Evolutionary conservation across 208 protist species (phyloP).

Genomic region (Crithidia expoeki): DNA sequence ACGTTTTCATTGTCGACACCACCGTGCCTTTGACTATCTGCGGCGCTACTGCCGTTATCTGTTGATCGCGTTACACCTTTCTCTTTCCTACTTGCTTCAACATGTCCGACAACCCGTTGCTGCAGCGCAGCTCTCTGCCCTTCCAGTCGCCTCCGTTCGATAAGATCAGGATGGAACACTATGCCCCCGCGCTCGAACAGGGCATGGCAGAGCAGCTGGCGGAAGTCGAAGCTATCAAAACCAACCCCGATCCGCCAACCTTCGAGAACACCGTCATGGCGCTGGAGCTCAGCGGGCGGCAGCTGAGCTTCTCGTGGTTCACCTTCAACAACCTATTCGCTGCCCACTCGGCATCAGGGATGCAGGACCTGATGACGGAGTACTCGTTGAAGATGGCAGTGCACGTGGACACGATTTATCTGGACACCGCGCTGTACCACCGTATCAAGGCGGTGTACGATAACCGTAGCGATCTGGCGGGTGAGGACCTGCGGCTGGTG

Average conservation of each 20-base stretch:
- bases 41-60: too few species aligned
- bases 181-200: conserved; percentile 55
- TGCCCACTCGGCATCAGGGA: conserved; percentile 41
- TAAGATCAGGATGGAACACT: conserved; percentile 53
- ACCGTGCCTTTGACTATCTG: too few species aligned
- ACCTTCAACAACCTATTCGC: conserved; percentile 51
- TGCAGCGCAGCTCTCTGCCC: conserved; percentile 44
- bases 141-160: conserved; percentile 52
- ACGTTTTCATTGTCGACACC: too few species aligned
- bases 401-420: conserved; percentile 51
- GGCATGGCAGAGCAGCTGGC: conserved; percentile 51
- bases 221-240: conserved; percentile 42
- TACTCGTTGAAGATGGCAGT: conserved; percentile 41
- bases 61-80: too few species aligned
- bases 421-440: conserved; percentile 47
- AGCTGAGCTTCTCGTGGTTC: conserved; percentile 22
- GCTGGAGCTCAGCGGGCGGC: conserved; percentile 41
- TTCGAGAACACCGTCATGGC: conserved; percentile 63
- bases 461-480: conserved; percentile 29
- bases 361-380: conserved; percentile 47
- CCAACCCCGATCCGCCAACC: conserved; percentile 29
- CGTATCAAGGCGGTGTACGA: conserved; percentile 58
- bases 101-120: conserved; percentile 45
- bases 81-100: too few species aligned
- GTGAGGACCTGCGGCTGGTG: conserved; percentile 46